Evolutionary conservation across 139 green algal species (phyloP).

Genomic region (Nannochloris sp.): DNA sequence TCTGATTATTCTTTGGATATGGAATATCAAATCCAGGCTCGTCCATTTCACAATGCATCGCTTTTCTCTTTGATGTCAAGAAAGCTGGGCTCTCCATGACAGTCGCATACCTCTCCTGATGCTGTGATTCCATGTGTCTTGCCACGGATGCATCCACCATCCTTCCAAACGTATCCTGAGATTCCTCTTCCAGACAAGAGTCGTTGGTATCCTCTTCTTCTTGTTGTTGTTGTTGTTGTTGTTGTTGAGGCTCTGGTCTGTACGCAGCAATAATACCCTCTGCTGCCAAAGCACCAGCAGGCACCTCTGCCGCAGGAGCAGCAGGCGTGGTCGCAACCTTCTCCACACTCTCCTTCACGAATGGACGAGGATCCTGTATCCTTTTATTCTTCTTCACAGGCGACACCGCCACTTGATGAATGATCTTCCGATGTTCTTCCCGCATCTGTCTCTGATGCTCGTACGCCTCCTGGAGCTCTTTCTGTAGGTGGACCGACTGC

Average conservation of each 20-base stretch:
- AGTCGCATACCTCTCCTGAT: neutral
- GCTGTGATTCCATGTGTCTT: neutral
- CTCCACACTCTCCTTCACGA: too few species aligned
- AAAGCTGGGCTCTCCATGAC: conserved; percentile 13
- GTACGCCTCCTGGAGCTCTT: neutral
- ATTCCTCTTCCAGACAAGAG: neutral
- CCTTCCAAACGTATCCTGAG: conserved; percentile 6
- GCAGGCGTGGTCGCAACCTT: too few species aligned
- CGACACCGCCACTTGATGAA: neutral
- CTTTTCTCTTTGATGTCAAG: conserved; percentile 8
- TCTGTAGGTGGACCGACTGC: neutral
- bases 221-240: too few species aligned
- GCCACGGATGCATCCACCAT: conserved; percentile 1
- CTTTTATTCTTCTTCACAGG: neutral
- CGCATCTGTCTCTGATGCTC: neutral
- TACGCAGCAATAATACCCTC: neutral
- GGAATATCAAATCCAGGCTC: conserved; percentile 10
- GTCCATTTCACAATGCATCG: conserved; percentile 24
- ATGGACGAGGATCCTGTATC: too few species aligned
- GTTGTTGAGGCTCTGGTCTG: neutral
- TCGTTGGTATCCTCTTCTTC: too few species aligned
- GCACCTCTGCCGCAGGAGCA: too few species aligned
- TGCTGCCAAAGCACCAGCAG: neutral
- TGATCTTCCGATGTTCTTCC: neutral
- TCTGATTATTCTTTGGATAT: neutral